Percentiles rank a stretch among this genome's conserved stretches.
These are phyloP conservation scores for Carallia brachiata DNA, from an alignment of 345 rosid genomes.

Conservation along the genomic window DNA sequence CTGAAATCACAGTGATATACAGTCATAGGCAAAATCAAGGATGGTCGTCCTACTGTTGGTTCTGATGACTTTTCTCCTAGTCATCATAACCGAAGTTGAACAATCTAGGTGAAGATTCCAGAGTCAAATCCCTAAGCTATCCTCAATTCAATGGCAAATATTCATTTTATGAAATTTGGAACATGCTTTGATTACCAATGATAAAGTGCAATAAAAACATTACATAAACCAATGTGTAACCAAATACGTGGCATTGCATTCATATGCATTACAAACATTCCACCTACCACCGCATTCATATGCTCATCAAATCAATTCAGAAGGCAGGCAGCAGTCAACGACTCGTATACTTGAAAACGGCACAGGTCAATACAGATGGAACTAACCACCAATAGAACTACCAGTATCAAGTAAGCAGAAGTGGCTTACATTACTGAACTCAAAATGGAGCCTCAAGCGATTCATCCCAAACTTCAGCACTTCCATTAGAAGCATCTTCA, in stretches of 20 bases:
- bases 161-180: not conserved
- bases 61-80: not conserved
- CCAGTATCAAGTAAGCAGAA: not conserved
- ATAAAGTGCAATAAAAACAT: too few relatives aligned
- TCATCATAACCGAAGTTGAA: not conserved
- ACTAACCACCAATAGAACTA: not conserved
- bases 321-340: not conserved
- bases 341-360: not conserved
- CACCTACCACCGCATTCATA: too few relatives aligned
- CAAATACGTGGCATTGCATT: too few relatives aligned
- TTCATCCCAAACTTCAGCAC: constrained; percentile 96
- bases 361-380: not conserved
- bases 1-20: not conserved
- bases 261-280: too few relatives aligned
- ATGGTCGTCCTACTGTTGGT: not conserved
- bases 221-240: too few relatives aligned
- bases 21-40: not conserved
- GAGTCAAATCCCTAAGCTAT: not conserved
- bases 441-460: constrained; percentile 92
- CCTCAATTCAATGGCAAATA: not conserved
- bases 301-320: not conserved
- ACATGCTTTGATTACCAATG: too few relatives aligned
- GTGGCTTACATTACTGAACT: constrained; percentile 35
- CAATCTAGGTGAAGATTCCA: not conserved
- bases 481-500: constrained; percentile 96